These are phyloP conservation scores for Ochromonadaceae sp. DNA, from an alignment of 352 stramenopile species.

Conservation along the genomic window DNA sequence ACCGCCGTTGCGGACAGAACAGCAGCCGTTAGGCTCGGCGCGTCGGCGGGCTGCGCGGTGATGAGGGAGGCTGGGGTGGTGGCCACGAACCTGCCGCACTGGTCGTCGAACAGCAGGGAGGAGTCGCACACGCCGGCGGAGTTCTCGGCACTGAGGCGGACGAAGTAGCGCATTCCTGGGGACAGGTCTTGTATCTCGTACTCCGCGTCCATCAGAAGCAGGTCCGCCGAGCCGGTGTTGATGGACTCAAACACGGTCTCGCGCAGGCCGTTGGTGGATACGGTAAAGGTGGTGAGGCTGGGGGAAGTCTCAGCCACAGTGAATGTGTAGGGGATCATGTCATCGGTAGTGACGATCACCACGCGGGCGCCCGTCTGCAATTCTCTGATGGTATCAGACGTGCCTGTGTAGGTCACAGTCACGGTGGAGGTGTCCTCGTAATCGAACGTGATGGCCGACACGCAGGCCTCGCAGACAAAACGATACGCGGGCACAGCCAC, in stretches of 20 bases:
- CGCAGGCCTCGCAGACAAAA: constrained; percentile 20
- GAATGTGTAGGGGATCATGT: constrained; percentile 18
- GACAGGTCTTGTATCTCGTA: constrained; percentile 54
- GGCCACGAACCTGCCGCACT: constrained; percentile 34
- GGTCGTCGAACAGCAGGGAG: background rate
- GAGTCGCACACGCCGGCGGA: background rate
- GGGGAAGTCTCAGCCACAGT: background rate
- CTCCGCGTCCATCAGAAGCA: constrained; percentile 34
- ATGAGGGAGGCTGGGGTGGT: constrained; percentile 30
- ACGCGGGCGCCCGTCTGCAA: constrained; percentile 1
- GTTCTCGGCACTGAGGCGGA: constrained; percentile 81
- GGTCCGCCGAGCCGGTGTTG: constrained; percentile 37
- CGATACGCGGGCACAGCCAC: background rate
- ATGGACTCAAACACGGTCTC: constrained; percentile 30
- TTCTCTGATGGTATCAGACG: background rate
- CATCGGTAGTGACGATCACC: constrained; percentile 16
- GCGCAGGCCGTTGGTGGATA: constrained; percentile 17
- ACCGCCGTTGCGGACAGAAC: constrained; percentile 19
- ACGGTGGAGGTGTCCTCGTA: background rate
- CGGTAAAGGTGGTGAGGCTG: background rate
- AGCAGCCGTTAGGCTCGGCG: constrained; percentile 25
- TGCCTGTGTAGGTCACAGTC: background rate
- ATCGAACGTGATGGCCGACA: constrained; percentile 13
- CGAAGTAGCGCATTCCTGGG: constrained; percentile 62
- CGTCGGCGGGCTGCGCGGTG: constrained; percentile 23